Conservation (phyloP, 202 grass and related monocot species). For the Musa balbisiana region DNA sequence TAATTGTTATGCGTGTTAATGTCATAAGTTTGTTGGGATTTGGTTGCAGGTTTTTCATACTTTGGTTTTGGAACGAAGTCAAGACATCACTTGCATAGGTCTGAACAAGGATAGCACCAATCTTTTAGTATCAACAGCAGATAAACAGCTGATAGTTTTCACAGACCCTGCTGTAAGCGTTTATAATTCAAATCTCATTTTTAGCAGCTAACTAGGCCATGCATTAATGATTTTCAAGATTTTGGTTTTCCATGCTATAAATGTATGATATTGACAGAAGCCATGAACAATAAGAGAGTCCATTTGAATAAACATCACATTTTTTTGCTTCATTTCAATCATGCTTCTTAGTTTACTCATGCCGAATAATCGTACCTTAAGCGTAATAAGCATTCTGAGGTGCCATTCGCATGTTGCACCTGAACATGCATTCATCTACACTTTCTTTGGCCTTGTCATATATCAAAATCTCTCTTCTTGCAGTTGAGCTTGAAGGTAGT, state of each 20-base stretch:
- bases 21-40: not conserved
- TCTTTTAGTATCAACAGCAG: conserved; percentile 85
- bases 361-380: not conserved
- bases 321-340: not conserved
- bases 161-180: conserved; percentile 89
- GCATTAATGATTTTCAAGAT: not conserved
- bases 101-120: conserved; percentile 94
- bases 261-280: too few species aligned
- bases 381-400: not conserved
- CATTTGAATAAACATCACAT: not conserved
- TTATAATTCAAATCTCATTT: conserved; percentile 8
- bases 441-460: conserved; percentile 7
- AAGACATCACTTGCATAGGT: conserved; percentile 71
- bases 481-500: conserved; percentile 98
- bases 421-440: conserved; percentile 5
- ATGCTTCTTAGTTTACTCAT: not conserved
- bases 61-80: conserved; percentile 51
- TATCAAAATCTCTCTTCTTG: conserved; percentile 30
- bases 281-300: conserved; percentile 2
- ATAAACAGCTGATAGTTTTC: conserved; percentile 79
- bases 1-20: conserved; percentile 12
- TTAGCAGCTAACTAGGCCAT: not conserved
- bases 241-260: not conserved
- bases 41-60: conserved; percentile 63
- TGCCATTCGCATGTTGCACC: not conserved